Base-by-base conservation (phyloP, 352 stramenopile genomes). In the Blastocystis sp. region DNA sequence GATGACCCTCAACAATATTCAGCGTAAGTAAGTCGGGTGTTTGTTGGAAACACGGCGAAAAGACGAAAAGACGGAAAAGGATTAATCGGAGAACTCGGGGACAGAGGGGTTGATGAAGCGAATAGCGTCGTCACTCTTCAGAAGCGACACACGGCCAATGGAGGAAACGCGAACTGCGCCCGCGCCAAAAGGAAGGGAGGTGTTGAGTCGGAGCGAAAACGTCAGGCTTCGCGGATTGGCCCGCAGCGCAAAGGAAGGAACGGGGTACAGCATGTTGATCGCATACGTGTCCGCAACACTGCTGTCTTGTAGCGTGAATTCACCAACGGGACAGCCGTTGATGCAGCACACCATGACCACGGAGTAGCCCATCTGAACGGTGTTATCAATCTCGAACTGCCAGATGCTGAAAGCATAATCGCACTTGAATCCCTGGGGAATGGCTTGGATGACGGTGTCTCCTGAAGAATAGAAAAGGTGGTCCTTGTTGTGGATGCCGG, bases 381-480 rank as follows among this genome's bases (percentile, higher is more conserved):
- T 45, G 24, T 81, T 81, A 59, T n/a, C 17, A 42, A 81, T 64
- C 54, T 81, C 71, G 54, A 81, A 81, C 43, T 81, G 71, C 71
- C 71, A 81, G 10, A 81, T 65, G 48, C 71, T 81, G 60, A 81
- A 81, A 81, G 40, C 71, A 6, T 54, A 57, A 81, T 66, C n/a
- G 24, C 45, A n/a, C n/a, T 81, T 45, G 43, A 24, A 24, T 10
- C 48, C 48, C 11, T 45, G 40, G n/a, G 64, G 48, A 24, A 81
- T 48, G n/a, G 21, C 40, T 42, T 81, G 71, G 3, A 65, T 28
- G 19, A 81, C 24, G 60, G 11, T 38, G 40, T 81, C 71, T 14
- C 66, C 38, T 10, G 48, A 66, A 52, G 52, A 68, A 24, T 65
- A 81, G 21, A 81, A 66, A 21, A 81, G 43, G 40, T 81, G 52